Conservation (phyloP, 2,329 filamentous ascomycete species). For the Calonectria fujianensis region DNA sequence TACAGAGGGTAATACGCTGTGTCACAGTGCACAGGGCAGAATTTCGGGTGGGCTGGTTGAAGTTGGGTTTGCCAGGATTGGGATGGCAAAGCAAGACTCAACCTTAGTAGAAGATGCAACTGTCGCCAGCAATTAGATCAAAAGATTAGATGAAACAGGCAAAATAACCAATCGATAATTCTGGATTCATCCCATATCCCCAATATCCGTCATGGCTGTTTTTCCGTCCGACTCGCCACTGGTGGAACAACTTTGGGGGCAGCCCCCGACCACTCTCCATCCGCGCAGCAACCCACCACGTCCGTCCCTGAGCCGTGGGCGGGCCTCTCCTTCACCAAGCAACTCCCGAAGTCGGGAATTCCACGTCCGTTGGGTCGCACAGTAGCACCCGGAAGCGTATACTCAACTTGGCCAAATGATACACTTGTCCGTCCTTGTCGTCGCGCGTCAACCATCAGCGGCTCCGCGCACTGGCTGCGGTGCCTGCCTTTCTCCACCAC, state of each 20-base stretch:
- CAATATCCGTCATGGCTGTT: background rate
- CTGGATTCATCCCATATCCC: background rate
- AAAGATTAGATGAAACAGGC: background rate
- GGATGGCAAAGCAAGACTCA: background rate
- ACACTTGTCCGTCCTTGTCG: conserved; percentile 5
- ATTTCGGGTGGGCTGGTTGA: background rate
- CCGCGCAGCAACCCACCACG: conserved; percentile 29
- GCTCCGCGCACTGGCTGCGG: background rate
- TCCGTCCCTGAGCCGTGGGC: background rate
- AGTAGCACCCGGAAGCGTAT: background rate
- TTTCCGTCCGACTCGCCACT: conserved; percentile 35
- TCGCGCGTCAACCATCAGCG: background rate
- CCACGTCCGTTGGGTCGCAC: conserved; percentile 5
- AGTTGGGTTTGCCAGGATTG: conserved; percentile 9
- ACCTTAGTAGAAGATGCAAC: background rate
- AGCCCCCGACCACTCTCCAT: conserved; percentile 37
- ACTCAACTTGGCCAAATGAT: conserved; percentile 5
- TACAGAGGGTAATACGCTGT: conserved; percentile 9
- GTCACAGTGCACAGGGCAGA: conserved; percentile 25
- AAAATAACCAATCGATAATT: background rate
- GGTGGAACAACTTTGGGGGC: conserved; percentile 55
- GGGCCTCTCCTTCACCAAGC: conserved; percentile 14
- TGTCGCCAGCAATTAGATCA: background rate
- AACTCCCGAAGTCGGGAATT: conserved; percentile 34
- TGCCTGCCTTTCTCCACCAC: background rate